Percentiles rank a stretch among this genome's conserved stretches.
Conservation (phyloP, 2,329 filamentous ascomycete genomes). For the Helotiales sp. region DNA sequence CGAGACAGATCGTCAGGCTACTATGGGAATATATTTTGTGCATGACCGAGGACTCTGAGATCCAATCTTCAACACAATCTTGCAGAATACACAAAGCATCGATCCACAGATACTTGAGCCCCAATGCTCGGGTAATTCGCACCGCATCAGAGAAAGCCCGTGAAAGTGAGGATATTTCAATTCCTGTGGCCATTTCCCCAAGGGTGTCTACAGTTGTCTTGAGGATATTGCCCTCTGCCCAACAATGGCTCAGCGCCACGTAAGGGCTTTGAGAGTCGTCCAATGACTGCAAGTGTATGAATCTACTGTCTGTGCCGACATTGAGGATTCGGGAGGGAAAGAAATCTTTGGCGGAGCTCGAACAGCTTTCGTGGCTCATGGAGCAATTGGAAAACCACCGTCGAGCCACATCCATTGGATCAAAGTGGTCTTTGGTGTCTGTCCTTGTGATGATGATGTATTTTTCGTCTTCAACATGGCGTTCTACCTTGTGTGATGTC, state of each 20-base stretch:
- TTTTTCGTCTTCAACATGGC: not conserved
- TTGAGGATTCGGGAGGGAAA: slow-evolving; percentile 17
- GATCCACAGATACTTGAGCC: slow-evolving; percentile 20
- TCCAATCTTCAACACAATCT: slow-evolving; percentile 16
- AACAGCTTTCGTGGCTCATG: not conserved
- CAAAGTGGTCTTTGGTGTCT: not conserved
- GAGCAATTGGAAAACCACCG: slow-evolving; percentile 6
- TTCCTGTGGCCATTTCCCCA: not conserved
- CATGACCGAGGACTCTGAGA: slow-evolving; percentile 13
- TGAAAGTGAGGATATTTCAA: slow-evolving; percentile 10
- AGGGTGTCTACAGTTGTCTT: slow-evolving; percentile 14
- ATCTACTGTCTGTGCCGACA: slow-evolving; percentile 2
- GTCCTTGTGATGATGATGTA: slow-evolving; percentile 1
- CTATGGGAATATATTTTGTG: slow-evolving; percentile 13
- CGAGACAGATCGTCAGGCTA: slow-evolving; percentile 16
- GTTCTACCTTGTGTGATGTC: not conserved
- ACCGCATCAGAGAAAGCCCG: slow-evolving; percentile 16
- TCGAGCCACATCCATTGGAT: slow-evolving; percentile 1
- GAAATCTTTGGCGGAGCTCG: not conserved
- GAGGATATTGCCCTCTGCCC: slow-evolving; percentile 4
- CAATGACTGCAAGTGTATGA: slow-evolving; percentile 10
- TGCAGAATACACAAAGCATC: slow-evolving; percentile 20
- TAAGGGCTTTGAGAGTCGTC: slow-evolving; percentile 9
- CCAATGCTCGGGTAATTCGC: slow-evolving; percentile 14
- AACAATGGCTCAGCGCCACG: slow-evolving; percentile 15